These are phyloP conservation scores for Vigna nakashimae DNA, from an alignment of 306 rosid genomes.

Conservation along the genomic window DNA sequence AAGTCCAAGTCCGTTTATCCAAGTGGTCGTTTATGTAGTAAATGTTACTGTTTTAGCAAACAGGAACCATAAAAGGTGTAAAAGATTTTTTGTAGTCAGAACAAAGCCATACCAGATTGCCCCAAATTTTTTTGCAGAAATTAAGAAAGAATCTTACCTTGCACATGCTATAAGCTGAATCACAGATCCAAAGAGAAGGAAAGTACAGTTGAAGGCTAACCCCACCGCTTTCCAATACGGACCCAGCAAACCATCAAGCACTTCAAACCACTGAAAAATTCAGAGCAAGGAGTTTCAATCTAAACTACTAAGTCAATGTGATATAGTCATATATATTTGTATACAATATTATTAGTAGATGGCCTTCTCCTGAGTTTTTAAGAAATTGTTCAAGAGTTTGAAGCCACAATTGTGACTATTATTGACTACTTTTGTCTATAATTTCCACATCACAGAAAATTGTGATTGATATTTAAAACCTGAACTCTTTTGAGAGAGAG, in stretches of 20 bases:
- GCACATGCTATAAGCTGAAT: slow-evolving; percentile 99
- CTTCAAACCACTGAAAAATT: slow-evolving; percentile 94
- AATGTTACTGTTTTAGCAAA: slow-evolving; percentile 69
- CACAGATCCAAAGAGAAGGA: slow-evolving; percentile 96
- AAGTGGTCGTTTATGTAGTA: slow-evolving; percentile 87
- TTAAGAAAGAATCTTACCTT: slow-evolving; percentile 54
- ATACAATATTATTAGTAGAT: background rate
- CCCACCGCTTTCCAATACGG: slow-evolving; percentile 94
- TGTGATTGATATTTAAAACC: too few relatives aligned
- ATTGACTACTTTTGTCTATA: background rate
- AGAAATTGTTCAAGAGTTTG: background rate
- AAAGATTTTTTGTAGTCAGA: slow-evolving; percentile 17
- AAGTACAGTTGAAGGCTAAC: slow-evolving; percentile 95
- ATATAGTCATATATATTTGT: background rate
- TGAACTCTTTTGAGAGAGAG: background rate
- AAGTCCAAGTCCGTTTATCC: slow-evolving; percentile 98
- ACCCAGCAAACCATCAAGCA: slow-evolving; percentile 93
- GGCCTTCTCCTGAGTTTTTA: background rate
- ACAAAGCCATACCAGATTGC: slow-evolving; percentile 28
- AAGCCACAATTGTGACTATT: background rate
- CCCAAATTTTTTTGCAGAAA: background rate
- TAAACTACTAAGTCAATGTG: slow-evolving; percentile 13
- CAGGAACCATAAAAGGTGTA: slow-evolving; percentile 6
- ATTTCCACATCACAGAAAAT: background rate
- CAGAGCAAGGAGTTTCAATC: slow-evolving; percentile 29